phyloP scores from a whole-genome alignment of 768 basidiomycete genomes.

The Lyophyllum semitale region DNA sequence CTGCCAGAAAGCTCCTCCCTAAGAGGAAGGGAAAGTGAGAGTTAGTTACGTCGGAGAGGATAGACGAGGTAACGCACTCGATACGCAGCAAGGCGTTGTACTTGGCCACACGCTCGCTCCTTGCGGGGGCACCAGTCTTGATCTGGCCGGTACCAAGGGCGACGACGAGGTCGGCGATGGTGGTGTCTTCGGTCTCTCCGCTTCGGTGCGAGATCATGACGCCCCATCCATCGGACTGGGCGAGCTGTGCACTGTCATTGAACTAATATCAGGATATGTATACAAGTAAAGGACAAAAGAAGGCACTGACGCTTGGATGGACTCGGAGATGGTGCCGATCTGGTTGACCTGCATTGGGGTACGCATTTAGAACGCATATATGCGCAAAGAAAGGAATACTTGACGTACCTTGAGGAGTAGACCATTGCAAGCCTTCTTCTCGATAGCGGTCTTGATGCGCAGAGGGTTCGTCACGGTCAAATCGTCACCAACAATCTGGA shows the following conservation, averaged over 20 bases:
- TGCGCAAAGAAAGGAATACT: not conserved
- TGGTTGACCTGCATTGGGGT: conserved; percentile 77
- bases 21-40: conserved; percentile 8
- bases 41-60: conserved; percentile 3
- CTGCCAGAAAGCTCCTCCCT: conserved; percentile 77
- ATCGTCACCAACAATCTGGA: conserved; percentile 96
- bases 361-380: not conserved
- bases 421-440: conserved; percentile 99
- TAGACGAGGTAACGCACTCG: conserved; percentile 56
- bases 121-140: conserved; percentile 97
- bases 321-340: conserved; percentile 98
- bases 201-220: conserved; percentile 99
- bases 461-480: conserved; percentile 97
- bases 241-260: conserved; percentile 78
- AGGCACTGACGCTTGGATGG: conserved; percentile 89
- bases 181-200: conserved; percentile 97
- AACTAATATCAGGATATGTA: not conserved
- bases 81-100: conserved; percentile 91
- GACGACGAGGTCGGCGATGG: conserved; percentile 94
- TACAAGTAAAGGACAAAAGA: not conserved
- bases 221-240: conserved; percentile 96
- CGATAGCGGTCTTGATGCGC: conserved; percentile 97
- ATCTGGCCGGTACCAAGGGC: conserved; percentile 93
- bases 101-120: conserved; percentile 95
- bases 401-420: conserved; percentile 83